phyloP scores from a whole-genome alignment of 176 grass and related monocot genomes.

The Cenchrus fungigraminus region DNA sequence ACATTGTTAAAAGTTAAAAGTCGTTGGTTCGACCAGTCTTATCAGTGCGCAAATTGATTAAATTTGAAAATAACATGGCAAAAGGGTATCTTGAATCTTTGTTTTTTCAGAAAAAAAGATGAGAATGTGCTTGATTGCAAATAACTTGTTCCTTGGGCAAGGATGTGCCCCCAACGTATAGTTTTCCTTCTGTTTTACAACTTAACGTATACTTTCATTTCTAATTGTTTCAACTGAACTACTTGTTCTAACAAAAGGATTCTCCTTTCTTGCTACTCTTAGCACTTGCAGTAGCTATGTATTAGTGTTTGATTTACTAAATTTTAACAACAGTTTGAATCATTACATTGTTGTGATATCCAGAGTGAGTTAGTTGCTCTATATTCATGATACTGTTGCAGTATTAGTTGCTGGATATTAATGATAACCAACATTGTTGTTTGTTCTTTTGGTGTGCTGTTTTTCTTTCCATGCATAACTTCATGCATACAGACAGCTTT shows the following conservation, averaged over 20 bases:
- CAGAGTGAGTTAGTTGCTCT: too few relatives aligned
- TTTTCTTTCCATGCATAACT: neutral
- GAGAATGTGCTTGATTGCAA: neutral
- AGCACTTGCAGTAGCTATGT: neutral
- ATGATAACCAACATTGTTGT: neutral
- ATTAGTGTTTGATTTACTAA: too few relatives aligned
- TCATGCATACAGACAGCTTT: too few relatives aligned
- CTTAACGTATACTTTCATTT: neutral
- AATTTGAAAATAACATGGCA: neutral
- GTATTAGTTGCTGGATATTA: too few relatives aligned
- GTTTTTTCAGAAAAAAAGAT: neutral
- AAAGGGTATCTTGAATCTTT: neutral
- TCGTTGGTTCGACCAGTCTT: neutral
- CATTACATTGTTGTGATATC: too few relatives aligned
- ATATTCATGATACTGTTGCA: too few relatives aligned
- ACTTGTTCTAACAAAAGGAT: neutral
- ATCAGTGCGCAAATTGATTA: conserved; percentile 8
- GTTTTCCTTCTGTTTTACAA: neutral
- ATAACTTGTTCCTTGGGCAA: neutral
- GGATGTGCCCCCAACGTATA: neutral
- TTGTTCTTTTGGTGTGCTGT: neutral
- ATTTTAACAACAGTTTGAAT: too few relatives aligned
- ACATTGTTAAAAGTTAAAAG: neutral
- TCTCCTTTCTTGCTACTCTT: neutral
- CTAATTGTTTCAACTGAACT: neutral